These are phyloP conservation scores for Castanospermum australe DNA, from an alignment of 306 rosid genomes.

Conservation along the genomic window DNA sequence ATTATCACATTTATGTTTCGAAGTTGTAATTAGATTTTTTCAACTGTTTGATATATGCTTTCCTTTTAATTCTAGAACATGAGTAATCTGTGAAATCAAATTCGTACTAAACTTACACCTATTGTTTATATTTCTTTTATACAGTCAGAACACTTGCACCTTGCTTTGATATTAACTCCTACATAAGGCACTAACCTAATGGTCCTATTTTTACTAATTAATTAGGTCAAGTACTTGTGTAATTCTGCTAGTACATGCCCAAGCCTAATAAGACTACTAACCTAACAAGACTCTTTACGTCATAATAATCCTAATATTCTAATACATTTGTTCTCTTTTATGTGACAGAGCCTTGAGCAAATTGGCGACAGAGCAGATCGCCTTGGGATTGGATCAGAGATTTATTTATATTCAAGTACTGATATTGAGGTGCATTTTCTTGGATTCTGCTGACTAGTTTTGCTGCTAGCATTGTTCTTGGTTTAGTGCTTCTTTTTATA, in stretches of 20 bases:
- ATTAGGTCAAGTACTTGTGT: no score
- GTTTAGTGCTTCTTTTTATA: background rate
- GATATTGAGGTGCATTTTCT: slow-evolving; percentile 74
- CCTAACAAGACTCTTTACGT: no score
- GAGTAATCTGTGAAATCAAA: background rate
- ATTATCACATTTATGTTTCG: background rate
- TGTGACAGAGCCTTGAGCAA: slow-evolving; percentile 84
- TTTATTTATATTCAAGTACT: slow-evolving; percentile 86
- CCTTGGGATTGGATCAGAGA: slow-evolving; percentile 59
- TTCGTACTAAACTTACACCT: background rate
- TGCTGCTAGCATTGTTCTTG: background rate
- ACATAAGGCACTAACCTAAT: no score
- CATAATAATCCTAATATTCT: no score
- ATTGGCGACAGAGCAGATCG: slow-evolving; percentile 91
- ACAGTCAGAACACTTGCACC: background rate
- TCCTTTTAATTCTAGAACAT: background rate
- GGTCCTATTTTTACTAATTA: no score
- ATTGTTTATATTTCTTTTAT: background rate
- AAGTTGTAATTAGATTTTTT: background rate
- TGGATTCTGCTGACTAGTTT: slow-evolving; percentile 15
- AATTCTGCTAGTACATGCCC: no score
- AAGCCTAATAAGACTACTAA: no score
- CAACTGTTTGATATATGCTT: background rate
- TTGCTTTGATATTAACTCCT: background rate
- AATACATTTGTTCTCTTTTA: slow-evolving; percentile 30